phyloP scores from a whole-genome alignment of 495 filamentous ascomycete species.

The Aspergillus homomorphus region DNA sequence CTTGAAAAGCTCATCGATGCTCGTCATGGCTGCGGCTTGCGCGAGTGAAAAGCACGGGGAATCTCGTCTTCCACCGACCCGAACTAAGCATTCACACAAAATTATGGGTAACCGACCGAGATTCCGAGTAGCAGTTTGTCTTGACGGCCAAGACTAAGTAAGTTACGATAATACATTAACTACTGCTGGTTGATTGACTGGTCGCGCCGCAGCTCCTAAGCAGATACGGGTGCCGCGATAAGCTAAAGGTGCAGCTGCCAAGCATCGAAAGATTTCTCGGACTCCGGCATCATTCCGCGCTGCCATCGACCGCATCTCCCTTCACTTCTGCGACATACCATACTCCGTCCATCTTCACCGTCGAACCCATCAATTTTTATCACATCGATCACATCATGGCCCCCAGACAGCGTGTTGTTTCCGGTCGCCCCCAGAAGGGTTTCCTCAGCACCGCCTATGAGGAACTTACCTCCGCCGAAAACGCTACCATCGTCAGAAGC shows the following conservation, averaged over 20 bases:
- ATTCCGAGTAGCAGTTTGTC: not conserved
- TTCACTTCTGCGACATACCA: slow-evolving; percentile 2
- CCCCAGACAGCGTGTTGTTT: slow-evolving; percentile 41
- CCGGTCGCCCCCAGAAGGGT: slow-evolving; percentile 42
- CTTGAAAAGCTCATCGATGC: slow-evolving; percentile 83
- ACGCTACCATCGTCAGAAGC: slow-evolving; percentile 70
- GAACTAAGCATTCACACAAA: not conserved
- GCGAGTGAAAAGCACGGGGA: not conserved
- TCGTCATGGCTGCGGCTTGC: slow-evolving; percentile 57
- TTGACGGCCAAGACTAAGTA: not conserved
- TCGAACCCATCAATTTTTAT: slow-evolving; percentile 10
- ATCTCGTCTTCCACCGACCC: slow-evolving; percentile 7
- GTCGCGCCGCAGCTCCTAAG: slow-evolving; percentile 29
- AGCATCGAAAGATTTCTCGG: slow-evolving; percentile 46
- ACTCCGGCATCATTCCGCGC: slow-evolving; percentile 1
- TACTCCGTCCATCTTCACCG: not conserved
- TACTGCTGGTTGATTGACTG: slow-evolving; percentile 13
- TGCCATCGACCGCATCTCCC: slow-evolving; percentile 4
- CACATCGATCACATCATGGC: slow-evolving; percentile 29
- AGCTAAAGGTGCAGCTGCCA: slow-evolving; percentile 43
- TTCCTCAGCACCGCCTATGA: slow-evolving; percentile 55
- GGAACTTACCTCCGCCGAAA: slow-evolving; percentile 67
- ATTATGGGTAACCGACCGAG: not conserved
- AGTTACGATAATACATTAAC: not conserved
- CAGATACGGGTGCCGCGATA: slow-evolving; percentile 33